Evolutionary conservation across 371 early-diverging fungal genomes (phyloP).

Genomic region (Blakeslea trispora): DNA sequence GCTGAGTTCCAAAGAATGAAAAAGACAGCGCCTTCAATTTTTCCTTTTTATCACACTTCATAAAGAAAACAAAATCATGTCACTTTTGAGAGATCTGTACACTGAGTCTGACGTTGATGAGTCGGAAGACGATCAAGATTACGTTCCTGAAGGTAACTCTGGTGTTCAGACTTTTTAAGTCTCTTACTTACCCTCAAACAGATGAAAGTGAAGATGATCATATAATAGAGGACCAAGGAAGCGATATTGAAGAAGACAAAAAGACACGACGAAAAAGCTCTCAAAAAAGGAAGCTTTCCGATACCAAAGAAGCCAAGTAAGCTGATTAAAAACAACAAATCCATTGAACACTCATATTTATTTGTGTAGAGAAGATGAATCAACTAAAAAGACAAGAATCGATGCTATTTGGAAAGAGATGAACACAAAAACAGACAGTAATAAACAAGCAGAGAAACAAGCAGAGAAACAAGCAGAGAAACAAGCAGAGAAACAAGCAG

Average conservation of each 20-base stretch:
- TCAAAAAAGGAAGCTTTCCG: neutral
- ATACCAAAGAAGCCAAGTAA: neutral
- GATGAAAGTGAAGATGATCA: neutral
- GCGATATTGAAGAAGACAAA: neutral
- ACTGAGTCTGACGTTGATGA: constrained; percentile 14
- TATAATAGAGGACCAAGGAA: neutral
- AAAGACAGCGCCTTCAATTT: neutral
- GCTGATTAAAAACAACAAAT: no score
- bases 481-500: neutral
- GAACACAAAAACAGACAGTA: constrained; percentile 12
- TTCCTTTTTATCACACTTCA: neutral
- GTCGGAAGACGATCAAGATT: constrained; percentile 30
- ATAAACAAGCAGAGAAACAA: constrained; percentile 3
- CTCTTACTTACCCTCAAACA: neutral
- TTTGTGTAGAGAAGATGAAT: constrained; percentile 10
- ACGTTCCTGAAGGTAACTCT: constrained; percentile 25
- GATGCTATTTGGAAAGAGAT: constrained; percentile 55
- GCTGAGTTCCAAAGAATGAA: no score
- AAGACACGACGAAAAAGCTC: neutral
- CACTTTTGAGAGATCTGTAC: constrained; percentile 21
- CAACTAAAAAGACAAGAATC: constrained; percentile 31
- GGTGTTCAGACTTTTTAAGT: neutral
- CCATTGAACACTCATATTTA: no score
- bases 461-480: constrained; percentile 1
- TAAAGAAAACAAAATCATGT: constrained; percentile 1